Conservation (phyloP, 1,284 basidiomycete species). For the Boletus sp. region DNA sequence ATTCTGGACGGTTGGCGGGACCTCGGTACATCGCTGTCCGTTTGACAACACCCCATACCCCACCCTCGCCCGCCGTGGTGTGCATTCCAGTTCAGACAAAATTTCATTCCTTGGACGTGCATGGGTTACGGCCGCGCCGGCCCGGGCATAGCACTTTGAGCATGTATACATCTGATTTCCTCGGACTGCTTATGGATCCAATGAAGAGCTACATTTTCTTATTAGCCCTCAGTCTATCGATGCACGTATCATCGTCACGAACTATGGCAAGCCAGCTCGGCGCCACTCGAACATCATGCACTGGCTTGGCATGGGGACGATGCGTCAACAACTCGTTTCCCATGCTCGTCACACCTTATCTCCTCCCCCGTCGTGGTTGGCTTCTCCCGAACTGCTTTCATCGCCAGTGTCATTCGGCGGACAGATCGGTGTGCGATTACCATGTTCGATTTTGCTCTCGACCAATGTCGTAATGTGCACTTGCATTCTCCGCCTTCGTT, state of each 20-base stretch:
- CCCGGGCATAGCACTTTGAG: too few species aligned
- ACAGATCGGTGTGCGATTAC: not conserved
- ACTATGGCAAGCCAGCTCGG: not conserved
- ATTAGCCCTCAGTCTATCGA: too few species aligned
- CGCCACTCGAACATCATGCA: not conserved
- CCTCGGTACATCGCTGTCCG: too few species aligned
- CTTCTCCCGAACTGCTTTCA: not conserved
- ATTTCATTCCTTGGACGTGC: too few species aligned
- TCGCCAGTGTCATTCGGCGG: not conserved
- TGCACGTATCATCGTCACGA: not conserved
- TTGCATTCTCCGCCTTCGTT: not conserved
- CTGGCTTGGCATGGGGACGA: not conserved
- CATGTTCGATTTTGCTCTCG: not conserved
- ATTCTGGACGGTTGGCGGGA: too few species aligned
- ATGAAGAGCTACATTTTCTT: too few species aligned
- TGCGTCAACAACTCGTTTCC: not conserved
- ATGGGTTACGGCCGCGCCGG: too few species aligned
- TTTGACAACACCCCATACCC: too few species aligned
- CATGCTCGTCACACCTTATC: not conserved
- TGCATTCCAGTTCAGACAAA: too few species aligned
- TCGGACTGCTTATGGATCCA: too few species aligned
- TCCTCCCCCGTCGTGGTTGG: not conserved
- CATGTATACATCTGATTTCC: too few species aligned
- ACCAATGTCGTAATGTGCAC: slow-evolving; percentile 1
- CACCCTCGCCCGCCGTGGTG: too few species aligned